Conservation (phyloP, 108 stramenopile species). For the Seminavis robusta region DNA sequence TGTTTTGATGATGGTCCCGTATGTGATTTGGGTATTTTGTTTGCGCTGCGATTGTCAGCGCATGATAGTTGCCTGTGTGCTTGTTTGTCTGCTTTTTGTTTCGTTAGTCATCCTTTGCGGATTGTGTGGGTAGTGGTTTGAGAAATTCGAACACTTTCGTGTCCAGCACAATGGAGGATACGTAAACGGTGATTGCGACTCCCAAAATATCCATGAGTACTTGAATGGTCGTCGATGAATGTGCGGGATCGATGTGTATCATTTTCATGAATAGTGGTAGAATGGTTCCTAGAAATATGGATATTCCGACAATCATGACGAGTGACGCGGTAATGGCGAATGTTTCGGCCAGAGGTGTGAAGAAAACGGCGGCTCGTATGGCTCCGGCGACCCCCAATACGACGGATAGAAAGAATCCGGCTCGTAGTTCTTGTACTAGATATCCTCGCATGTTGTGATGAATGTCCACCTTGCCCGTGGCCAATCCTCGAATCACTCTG, state of each 20-base stretch:
- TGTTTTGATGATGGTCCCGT: no score
- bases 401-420: slow-evolving; percentile 55
- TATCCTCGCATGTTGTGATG: slow-evolving; percentile 36
- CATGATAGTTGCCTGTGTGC: no score
- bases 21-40: no score
- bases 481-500: slow-evolving; percentile 78
- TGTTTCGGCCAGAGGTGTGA: slow-evolving; percentile 58
- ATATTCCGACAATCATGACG: slow-evolving; percentile 74
- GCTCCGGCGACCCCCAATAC: slow-evolving; percentile 67
- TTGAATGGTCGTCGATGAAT: slow-evolving; percentile 81
- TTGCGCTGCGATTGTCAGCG: no score
- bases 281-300: slow-evolving; percentile 72
- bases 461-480: slow-evolving; percentile 56
- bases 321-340: slow-evolving; percentile 77
- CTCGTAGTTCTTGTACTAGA: slow-evolving; percentile 51
- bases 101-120: no score
- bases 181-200: slow-evolving; percentile 82
- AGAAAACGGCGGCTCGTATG: slow-evolving; percentile 62
- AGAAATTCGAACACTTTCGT: no score
- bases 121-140: no score
- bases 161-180: no score
- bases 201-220: slow-evolving; percentile 93
- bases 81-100: no score
- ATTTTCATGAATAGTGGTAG: slow-evolving; percentile 71
- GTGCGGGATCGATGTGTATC: slow-evolving; percentile 86